Conservation (phyloP, 2,329 filamentous ascomycete genomes). For the Ampelomyces quisqualis region DNA sequence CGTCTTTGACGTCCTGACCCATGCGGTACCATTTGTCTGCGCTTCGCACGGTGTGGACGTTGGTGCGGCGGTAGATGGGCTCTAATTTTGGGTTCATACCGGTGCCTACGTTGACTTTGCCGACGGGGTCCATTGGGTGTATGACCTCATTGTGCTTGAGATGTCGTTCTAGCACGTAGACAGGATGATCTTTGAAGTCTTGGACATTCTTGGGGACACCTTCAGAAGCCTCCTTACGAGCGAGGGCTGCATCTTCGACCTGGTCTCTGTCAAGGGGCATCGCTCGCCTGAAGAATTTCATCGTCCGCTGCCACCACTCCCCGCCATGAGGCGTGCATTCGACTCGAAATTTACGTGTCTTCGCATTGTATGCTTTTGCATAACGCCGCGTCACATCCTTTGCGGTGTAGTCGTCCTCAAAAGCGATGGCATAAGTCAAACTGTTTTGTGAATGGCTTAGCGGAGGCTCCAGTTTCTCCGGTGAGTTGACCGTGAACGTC, state of each 20-base stretch:
- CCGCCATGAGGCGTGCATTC: conserved; percentile 63
- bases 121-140: conserved; percentile 68
- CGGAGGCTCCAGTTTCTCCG: conserved; percentile 78
- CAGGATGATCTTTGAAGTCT: conserved; percentile 83
- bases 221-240: conserved; percentile 69
- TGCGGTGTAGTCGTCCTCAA: conserved; percentile 75
- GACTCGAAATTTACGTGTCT: conserved; percentile 79
- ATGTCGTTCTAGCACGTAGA: conserved; percentile 76
- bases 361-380: conserved; percentile 83
- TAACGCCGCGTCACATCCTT: conserved; percentile 88
- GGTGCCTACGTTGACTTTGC: conserved; percentile 70
- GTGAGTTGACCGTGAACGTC: conserved; percentile 74
- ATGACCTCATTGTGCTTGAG: conserved; percentile 81
- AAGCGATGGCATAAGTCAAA: conserved; percentile 81
- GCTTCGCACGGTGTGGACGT: conserved; percentile 76
- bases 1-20: conserved; percentile 72
- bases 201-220: conserved; percentile 79
- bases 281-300: conserved; percentile 47
- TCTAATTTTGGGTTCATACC: conserved; percentile 64
- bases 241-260: conserved; percentile 77
- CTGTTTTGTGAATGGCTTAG: conserved; percentile 72
- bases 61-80: conserved; percentile 75
- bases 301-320: conserved; percentile 57
- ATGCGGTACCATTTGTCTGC: conserved; percentile 89
- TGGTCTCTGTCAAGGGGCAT: conserved; percentile 67